Evolutionary conservation across 495 filamentous ascomycete genomes (phyloP).

Genomic region (Xanthoparmelia taractica): DNA sequence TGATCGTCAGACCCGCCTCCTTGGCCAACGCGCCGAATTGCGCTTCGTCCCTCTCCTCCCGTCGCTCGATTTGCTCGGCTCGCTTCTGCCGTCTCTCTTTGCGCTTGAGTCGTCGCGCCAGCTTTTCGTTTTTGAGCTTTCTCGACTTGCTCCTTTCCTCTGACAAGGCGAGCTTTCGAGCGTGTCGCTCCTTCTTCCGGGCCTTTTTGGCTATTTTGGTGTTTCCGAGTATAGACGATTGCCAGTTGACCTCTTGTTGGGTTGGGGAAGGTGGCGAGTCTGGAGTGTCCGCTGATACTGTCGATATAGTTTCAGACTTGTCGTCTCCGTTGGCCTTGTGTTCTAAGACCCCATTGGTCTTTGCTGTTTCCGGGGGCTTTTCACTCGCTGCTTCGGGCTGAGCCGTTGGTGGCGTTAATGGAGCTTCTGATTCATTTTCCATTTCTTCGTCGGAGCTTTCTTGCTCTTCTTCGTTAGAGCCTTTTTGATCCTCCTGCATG

Average conservation of each 20-base stretch:
- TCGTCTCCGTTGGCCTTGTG: slow-evolving; percentile 29
- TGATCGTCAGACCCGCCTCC: slow-evolving; percentile 56
- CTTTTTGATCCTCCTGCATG: slow-evolving; percentile 43
- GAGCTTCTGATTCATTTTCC: slow-evolving; percentile 12
- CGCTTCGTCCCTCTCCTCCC: slow-evolving; percentile 43
- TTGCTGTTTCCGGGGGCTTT: not conserved
- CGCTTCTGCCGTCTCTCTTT: slow-evolving; percentile 40
- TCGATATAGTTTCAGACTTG: slow-evolving; percentile 29
- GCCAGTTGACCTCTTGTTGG: slow-evolving; percentile 29
- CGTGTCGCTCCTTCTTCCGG: slow-evolving; percentile 30
- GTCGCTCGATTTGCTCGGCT: slow-evolving; percentile 36
- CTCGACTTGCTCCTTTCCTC: slow-evolving; percentile 40
- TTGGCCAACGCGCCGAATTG: slow-evolving; percentile 51
- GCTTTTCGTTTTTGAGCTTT: slow-evolving; percentile 40
- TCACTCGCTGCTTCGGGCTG: not conserved
- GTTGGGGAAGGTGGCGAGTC: slow-evolving; percentile 28
- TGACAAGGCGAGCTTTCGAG: slow-evolving; percentile 28
- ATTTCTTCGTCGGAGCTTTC: slow-evolving; percentile 21
- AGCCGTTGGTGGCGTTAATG: not conserved
- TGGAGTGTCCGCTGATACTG: slow-evolving; percentile 28
- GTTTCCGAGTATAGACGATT: slow-evolving; percentile 29
- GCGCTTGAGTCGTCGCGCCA: slow-evolving; percentile 29
- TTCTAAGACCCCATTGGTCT: slow-evolving; percentile 14
- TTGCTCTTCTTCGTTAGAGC: slow-evolving; percentile 40
- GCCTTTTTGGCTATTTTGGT: slow-evolving; percentile 32